Percentiles rank a stretch among this genome's conserved stretches.
phyloP scores from a whole-genome alignment of 257 asterid species.

The Fraxinus pennsylvanica region DNA sequence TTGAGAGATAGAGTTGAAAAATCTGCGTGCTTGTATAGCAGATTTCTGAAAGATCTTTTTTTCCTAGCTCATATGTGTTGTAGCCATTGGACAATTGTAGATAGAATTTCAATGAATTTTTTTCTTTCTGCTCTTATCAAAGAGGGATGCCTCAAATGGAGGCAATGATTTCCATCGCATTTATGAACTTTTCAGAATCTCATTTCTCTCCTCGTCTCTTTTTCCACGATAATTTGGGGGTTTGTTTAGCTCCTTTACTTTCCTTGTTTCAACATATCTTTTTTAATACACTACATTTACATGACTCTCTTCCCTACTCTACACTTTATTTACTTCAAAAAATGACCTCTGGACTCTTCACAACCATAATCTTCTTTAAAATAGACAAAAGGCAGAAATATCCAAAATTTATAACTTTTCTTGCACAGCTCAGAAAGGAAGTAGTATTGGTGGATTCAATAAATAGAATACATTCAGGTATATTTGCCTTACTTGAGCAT shows the following conservation, averaged over 20 bases:
- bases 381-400: neutral
- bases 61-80: neutral
- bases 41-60: neutral
- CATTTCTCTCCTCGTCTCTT: neutral
- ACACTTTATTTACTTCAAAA: neutral
- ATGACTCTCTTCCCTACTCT: neutral
- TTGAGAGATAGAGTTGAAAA: neutral
- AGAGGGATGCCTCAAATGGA: neutral
- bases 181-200: slow-evolving; percentile 2
- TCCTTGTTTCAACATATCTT: neutral
- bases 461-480: slow-evolving; percentile 1
- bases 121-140: neutral
- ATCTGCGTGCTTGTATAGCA: neutral
- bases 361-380: slow-evolving; percentile 5
- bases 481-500: slow-evolving; percentile 76
- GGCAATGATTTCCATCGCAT: neutral
- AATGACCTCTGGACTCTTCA: neutral
- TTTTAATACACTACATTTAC: neutral
- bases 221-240: neutral
- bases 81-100: neutral
- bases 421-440: slow-evolving; percentile 3
- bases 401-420: slow-evolving; percentile 1
- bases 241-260: slow-evolving; percentile 15
- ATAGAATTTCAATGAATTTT: neutral
- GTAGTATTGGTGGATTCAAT: slow-evolving; percentile 3